Base-by-base conservation (phyloP, 495 filamentous ascomycete genomes). In the Penicillium diatomitis region DNA sequence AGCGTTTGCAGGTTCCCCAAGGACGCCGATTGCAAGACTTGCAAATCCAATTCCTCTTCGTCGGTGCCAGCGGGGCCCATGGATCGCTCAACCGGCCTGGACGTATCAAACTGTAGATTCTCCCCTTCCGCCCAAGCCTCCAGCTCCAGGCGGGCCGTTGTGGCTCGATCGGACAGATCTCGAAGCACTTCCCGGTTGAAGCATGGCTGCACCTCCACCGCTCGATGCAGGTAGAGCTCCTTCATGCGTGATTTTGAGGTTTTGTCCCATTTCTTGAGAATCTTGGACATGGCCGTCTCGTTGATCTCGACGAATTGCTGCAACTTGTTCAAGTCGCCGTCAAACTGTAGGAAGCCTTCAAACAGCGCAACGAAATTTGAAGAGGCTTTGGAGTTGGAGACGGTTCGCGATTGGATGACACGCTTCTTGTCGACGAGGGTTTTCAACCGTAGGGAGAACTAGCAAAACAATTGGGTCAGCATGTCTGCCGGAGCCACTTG, bases 211-310 rank as follows among this genome's bases (percentile, higher is more conserved):
- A 96, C 90, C 67, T 98, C 92, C 44, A 97, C 91, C 8, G 94
- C 92, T 11, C 92, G 81, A 8, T 92, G 90, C 32, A 98, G 83
- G 61, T 96, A 97, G 27, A 97, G 75, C 69, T 97, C 94, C 63
- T 98, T 98, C 53, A 90, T 96, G 60, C 90, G 88, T 46, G 92
- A 97, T 79, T 98, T 98, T 48, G 91, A 95, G 11, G 94, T 95
- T 77, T 98, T 98, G 68, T 98, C 92, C 92, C 92, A 98, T 81
- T 98, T 98, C 73, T 98, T 98, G 44, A 98, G 75, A 39, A 98
- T 98, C 65, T 98, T 98, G 20, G 92, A 96, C 65, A 96, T 94
- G 28, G 90, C 92, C 8, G 87, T 95, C 56, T 90, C 91, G 67
- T 97, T 98, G 59, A 96, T 86, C 60, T 96, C 90, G 44, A 98